These are phyloP conservation scores for Hylodesmum podocarpum DNA, from an alignment of 306 rosid genomes.

Conservation along the genomic window DNA sequence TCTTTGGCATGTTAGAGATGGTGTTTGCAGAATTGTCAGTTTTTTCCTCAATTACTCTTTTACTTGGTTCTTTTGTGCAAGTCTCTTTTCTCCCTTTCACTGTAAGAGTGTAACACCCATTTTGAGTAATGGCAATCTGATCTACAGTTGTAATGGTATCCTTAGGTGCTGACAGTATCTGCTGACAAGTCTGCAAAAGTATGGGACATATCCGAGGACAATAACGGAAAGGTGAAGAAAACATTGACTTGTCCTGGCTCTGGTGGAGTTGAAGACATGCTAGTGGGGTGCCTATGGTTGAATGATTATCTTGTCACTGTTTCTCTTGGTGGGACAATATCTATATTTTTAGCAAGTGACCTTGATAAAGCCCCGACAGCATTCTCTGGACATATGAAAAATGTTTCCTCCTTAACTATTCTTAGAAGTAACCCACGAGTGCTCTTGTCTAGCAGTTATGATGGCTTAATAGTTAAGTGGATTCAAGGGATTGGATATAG, in stretches of 20 bases:
- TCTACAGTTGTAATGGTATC: slow-evolving; percentile 23
- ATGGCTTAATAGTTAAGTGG: slow-evolving; percentile 90
- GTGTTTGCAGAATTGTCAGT: background rate
- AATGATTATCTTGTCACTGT: slow-evolving; percentile 78
- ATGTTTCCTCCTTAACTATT: slow-evolving; percentile 77
- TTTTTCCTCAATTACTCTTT: background rate
- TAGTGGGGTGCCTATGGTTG: slow-evolving; percentile 91
- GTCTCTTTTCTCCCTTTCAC: background rate
- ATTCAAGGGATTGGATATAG: slow-evolving; percentile 83
- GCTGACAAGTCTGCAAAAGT: slow-evolving; percentile 94
- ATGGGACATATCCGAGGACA: slow-evolving; percentile 84
- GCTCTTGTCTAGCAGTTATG: slow-evolving; percentile 88
- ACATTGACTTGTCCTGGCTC: slow-evolving; percentile 72
- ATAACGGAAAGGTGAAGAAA: slow-evolving; percentile 70
- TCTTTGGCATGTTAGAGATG: background rate
- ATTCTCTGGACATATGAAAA: slow-evolving; percentile 91
- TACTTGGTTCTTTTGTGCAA: background rate
- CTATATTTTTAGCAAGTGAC: slow-evolving; percentile 70
- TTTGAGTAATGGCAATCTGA: slow-evolving; percentile 28
- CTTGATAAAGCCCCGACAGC: slow-evolving; percentile 73
- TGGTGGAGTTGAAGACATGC: slow-evolving; percentile 95
- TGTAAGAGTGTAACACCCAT: background rate
- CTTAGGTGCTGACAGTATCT: slow-evolving; percentile 86
- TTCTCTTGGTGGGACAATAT: slow-evolving; percentile 89
- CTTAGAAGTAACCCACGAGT: slow-evolving; percentile 67